These are phyloP conservation scores for Botrytis medusae DNA, from an alignment of 2,329 filamentous ascomycete genomes.

Conservation along the genomic window DNA sequence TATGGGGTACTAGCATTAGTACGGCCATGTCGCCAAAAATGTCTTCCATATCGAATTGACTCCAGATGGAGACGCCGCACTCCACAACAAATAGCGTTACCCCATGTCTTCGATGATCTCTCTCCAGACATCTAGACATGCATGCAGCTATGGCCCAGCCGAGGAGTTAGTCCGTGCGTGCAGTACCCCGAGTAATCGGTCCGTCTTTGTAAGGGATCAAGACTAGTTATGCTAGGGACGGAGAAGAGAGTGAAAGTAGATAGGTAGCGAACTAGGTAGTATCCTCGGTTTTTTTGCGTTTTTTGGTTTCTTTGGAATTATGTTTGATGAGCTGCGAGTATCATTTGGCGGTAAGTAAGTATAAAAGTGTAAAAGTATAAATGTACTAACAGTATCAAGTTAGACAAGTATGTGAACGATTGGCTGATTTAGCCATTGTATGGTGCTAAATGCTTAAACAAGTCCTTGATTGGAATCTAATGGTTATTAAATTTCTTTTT, in stretches of 20 bases:
- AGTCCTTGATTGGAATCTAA: neutral
- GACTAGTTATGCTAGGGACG: neutral
- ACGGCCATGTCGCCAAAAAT: neutral
- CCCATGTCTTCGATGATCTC: conserved; percentile 15
- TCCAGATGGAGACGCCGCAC: conserved; percentile 18
- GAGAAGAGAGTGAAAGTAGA: neutral
- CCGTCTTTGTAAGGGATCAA: conserved; percentile 13
- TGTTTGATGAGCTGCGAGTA: neutral
- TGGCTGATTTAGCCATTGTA: neutral
- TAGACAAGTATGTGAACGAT: neutral
- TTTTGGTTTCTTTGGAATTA: neutral
- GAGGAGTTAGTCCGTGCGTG: conserved; percentile 12
- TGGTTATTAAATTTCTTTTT: neutral
- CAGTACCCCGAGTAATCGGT: conserved; percentile 19
- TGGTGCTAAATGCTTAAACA: neutral
- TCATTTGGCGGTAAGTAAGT: neutral
- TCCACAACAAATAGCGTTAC: conserved; percentile 9
- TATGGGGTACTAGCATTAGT: neutral
- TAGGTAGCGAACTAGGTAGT: neutral
- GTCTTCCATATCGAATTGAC: neutral
- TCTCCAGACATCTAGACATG: conserved; percentile 8
- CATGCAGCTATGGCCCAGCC: neutral
- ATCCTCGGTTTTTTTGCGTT: neutral
- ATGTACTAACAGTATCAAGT: neutral
- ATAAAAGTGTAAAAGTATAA: neutral